Conservation (phyloP, 2,329 filamentous ascomycete genomes). For the Diaporthe velutina region DNA sequence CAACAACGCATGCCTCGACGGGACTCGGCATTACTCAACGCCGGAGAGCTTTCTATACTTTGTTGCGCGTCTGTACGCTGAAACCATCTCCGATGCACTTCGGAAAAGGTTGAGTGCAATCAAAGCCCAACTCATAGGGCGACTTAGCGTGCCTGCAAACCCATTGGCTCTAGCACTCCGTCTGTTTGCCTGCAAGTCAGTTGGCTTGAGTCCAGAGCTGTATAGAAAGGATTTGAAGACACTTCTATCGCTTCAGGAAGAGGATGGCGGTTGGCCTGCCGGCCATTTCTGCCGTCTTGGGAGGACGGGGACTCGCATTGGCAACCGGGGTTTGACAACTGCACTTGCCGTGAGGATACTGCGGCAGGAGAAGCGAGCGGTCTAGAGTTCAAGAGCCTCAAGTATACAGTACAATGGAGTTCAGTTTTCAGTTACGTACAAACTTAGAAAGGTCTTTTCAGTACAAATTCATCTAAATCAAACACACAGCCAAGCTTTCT, state of each 20-base stretch:
- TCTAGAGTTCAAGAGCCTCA: neutral
- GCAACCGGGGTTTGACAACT: neutral
- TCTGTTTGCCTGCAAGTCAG: neutral
- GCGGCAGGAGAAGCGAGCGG: neutral
- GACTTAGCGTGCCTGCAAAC: neutral
- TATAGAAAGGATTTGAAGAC: neutral
- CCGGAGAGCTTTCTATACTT: slow-evolving; percentile 2
- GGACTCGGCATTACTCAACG: neutral
- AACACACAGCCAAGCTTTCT: no score
- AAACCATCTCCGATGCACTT: neutral
- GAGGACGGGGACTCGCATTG: neutral
- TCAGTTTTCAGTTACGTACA: no score
- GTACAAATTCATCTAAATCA: no score
- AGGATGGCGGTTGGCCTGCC: neutral
- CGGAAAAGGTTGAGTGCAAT: neutral
- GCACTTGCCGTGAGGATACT: neutral
- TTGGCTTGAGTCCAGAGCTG: neutral
- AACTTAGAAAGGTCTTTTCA: no score
- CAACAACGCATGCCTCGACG: neutral
- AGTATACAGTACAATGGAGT: no score
- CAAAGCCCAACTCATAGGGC: neutral
- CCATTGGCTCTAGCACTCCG: slow-evolving; percentile 1
- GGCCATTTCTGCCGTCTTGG: neutral
- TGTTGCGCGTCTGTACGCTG: neutral
- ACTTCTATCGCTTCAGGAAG: neutral